A percentile compares a stretch with the other conserved stretches of the same genome.
These are phyloP conservation scores for Ogataea angusta DNA, from an alignment of 805 yeast genomes.

Conservation along the genomic window DNA sequence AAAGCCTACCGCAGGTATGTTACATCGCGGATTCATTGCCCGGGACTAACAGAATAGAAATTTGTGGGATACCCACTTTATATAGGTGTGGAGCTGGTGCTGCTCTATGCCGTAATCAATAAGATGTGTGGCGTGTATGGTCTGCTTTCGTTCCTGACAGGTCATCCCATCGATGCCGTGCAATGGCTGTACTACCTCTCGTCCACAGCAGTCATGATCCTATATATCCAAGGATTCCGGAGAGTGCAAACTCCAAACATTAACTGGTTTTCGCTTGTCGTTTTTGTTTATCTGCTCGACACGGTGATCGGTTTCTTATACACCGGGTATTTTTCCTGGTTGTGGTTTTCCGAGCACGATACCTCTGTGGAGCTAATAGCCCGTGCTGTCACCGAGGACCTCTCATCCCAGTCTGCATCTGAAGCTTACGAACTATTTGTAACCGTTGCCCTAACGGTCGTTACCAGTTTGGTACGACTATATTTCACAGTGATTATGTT, in stretches of 20 bases:
- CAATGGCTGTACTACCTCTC: slow-evolving; percentile 79
- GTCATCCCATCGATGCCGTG: slow-evolving; percentile 76
- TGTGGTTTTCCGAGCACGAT: slow-evolving; percentile 57
- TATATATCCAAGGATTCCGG: slow-evolving; percentile 58
- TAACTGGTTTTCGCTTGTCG: slow-evolving; percentile 58
- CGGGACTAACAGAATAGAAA: slow-evolving; percentile 8
- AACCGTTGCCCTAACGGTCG: slow-evolving; percentile 48
- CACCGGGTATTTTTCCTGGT: slow-evolving; percentile 67
- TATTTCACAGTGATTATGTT: slow-evolving; percentile 59
- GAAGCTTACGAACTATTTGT: slow-evolving; percentile 54
- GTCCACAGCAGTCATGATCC: slow-evolving; percentile 60
- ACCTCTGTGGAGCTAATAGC: slow-evolving; percentile 1
- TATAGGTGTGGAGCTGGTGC: slow-evolving; percentile 79
- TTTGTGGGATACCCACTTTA: slow-evolving; percentile 59
- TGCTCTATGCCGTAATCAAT: slow-evolving; percentile 75
- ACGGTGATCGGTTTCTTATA: slow-evolving; percentile 64
- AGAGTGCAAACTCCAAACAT: slow-evolving; percentile 53
- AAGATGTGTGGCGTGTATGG: slow-evolving; percentile 91
- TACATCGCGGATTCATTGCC: not conserved
- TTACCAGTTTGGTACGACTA: slow-evolving; percentile 46
- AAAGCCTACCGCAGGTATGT: slow-evolving; percentile 24
- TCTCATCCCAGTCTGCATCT: slow-evolving; percentile 59
- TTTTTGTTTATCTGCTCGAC: slow-evolving; percentile 63
- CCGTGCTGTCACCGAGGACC: slow-evolving; percentile 10
- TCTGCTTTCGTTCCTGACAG: slow-evolving; percentile 77